A percentile compares a stretch with the other conserved stretches of the same genome.
Evolutionary conservation across 768 basidiomycete species (phyloP).

Genomic region (Rhizopogon sp.): DNA sequence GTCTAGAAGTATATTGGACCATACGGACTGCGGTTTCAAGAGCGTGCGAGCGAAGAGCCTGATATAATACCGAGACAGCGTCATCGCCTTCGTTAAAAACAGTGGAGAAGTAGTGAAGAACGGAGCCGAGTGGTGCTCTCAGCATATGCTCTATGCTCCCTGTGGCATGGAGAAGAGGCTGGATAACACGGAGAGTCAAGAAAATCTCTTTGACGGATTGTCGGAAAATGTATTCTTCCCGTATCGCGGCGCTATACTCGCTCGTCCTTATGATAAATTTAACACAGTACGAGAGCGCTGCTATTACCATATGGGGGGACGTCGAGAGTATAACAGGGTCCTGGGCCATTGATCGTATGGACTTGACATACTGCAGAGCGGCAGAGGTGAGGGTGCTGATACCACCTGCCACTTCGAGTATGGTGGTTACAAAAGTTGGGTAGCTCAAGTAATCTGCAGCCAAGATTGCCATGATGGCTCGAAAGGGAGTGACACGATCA

Average conservation of each 20-base stretch:
- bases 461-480: neutral
- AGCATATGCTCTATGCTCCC: neutral
- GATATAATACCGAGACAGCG: neutral
- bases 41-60: neutral
- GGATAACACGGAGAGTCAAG: neutral
- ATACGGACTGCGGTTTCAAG: neutral
- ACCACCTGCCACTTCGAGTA: neutral
- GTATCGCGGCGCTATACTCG: neutral
- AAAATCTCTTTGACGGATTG: neutral
- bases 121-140: neutral
- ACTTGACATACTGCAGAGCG: neutral
- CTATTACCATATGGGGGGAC: neutral
- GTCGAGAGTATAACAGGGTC: neutral
- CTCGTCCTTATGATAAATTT: neutral
- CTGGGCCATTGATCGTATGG: neutral
- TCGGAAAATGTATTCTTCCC: neutral
- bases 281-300: neutral
- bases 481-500: neutral
- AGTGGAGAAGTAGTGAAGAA: neutral
- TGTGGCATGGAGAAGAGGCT: neutral
- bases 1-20: neutral
- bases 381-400: neutral
- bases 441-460: neutral
- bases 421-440: neutral
- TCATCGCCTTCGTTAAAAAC: neutral